Evolutionary conservation across 495 filamentous ascomycete species (phyloP).

Genomic region (Hypoxylon lienhwacheense): DNA sequence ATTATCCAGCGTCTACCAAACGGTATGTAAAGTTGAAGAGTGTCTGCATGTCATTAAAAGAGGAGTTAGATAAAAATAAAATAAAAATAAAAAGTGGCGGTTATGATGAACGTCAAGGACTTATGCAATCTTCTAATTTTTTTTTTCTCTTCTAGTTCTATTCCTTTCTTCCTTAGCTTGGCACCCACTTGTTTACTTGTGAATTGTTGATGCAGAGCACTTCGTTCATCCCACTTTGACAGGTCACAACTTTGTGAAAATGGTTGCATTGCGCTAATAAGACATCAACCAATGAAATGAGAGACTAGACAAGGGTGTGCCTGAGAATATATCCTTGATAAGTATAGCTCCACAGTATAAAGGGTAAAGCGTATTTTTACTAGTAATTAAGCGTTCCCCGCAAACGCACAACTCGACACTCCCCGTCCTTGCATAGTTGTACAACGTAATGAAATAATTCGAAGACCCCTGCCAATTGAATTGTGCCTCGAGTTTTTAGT

Average conservation of each 20-base stretch:
- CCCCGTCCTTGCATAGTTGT: conserved; percentile 5
- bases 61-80: not conserved
- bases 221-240: conserved; percentile 11
- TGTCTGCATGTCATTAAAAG: not conserved
- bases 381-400: conserved; percentile 12
- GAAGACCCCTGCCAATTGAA: not conserved
- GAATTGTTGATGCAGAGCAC: conserved; percentile 32
- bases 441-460: not conserved
- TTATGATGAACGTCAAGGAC: conserved; percentile 12
- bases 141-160: not conserved
- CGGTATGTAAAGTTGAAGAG: conserved; percentile 7
- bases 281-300: conserved; percentile 5
- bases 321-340: not conserved
- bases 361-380: not conserved
- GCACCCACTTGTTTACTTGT: conserved; percentile 31
- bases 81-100: conserved; percentile 28
- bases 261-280: conserved; percentile 19
- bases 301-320: not conserved
- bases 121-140: conserved; percentile 22
- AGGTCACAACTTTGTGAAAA: conserved; percentile 32
- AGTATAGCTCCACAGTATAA: not conserved
- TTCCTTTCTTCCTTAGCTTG: conserved; percentile 2
- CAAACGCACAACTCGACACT: conserved; percentile 25
- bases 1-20: conserved; percentile 4
- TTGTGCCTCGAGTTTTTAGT: conserved; percentile 1